Conservation (phyloP, 129 eudicot genomes). For the Flaveria robusta region DNA sequence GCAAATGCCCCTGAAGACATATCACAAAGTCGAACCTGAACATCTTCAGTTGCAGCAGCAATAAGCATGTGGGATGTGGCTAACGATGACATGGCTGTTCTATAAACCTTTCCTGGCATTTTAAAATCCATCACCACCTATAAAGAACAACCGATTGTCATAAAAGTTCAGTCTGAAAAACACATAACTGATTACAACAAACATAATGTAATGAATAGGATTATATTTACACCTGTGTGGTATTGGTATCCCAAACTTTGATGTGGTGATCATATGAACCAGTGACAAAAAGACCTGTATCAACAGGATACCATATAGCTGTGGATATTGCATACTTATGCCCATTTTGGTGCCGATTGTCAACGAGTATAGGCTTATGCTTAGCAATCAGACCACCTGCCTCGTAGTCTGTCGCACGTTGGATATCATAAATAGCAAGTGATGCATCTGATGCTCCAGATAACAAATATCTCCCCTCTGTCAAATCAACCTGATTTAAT, state of each 20-base stretch:
- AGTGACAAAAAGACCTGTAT: conserved; percentile 89
- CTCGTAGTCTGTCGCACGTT: conserved; percentile 70
- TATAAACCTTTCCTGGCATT: conserved; percentile 98
- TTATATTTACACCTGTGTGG: conserved; percentile 59
- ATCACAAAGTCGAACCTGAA: conserved; percentile 97
- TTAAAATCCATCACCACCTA: conserved; percentile 81
- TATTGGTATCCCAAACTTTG: conserved; percentile 97
- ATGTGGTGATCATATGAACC: conserved; percentile 93
- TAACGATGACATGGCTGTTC: conserved; percentile 89
- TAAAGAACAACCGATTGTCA: neutral
- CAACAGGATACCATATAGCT: conserved; percentile 96
- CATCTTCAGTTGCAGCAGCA: conserved; percentile 98
- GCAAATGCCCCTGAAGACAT: conserved; percentile 98
- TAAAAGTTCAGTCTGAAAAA: neutral
- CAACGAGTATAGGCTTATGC: conserved; percentile 65
- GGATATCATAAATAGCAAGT: conserved; percentile 85
- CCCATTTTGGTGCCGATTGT: conserved; percentile 84
- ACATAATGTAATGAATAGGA: neutral
- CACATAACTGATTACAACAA: neutral
- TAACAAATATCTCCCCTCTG: conserved; percentile 91
- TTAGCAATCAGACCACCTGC: conserved; percentile 80
- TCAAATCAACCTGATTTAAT: conserved; percentile 97
- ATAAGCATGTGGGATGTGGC: conserved; percentile 93
- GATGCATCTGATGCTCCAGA: conserved; percentile 94
- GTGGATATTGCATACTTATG: conserved; percentile 88